Evolutionary conservation across 164 flowering plant species (phyloP).

Genomic region (Sedum album): DNA sequence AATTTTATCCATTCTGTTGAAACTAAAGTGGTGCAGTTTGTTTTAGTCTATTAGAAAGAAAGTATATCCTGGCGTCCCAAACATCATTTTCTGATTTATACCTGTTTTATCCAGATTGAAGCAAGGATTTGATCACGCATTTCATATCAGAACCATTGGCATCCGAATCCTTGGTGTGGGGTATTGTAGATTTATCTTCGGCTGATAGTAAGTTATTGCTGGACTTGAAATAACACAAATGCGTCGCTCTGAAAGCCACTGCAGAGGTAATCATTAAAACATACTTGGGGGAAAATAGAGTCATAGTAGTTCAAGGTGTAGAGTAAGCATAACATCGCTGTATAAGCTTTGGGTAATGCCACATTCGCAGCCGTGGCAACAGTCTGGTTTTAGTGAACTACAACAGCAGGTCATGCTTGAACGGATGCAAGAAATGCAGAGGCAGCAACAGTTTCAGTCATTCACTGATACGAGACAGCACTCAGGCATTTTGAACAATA

Average conservation of each 20-base stretch:
- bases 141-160: background rate
- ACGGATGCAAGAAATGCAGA: slow-evolving; percentile 50
- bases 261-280: background rate
- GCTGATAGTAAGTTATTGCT: background rate
- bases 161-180: background rate
- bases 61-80: background rate
- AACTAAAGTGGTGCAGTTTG: background rate
- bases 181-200: no score
- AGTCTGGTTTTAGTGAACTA: slow-evolving; percentile 33
- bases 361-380: slow-evolving; percentile 40
- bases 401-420: slow-evolving; percentile 31
- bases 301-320: background rate
- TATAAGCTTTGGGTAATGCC: slow-evolving; percentile 18
- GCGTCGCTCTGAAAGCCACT: background rate
- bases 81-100: background rate
- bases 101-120: background rate
- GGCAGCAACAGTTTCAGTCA: slow-evolving; percentile 42
- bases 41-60: background rate
- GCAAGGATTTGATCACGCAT: background rate
- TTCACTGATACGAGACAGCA: slow-evolving; percentile 36
- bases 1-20: no score
- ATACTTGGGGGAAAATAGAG: background rate
- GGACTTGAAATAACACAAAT: background rate
- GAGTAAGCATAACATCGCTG: background rate
- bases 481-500: slow-evolving; percentile 29